phyloP scores from a whole-genome alignment of 768 basidiomycete species.

The Brasilioporus rufonigricans region DNA sequence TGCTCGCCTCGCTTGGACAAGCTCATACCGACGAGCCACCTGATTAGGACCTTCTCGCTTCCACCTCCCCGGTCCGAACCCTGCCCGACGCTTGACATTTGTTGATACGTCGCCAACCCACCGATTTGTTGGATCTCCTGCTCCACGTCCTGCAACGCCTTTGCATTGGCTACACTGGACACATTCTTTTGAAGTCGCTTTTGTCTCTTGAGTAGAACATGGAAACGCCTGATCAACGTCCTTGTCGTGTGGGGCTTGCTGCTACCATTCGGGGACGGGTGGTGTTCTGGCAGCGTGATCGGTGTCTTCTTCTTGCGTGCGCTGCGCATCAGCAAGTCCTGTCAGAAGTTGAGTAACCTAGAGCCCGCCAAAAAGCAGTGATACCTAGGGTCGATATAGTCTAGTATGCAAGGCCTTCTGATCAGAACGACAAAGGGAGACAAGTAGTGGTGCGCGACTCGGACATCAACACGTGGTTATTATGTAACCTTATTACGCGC shows the following conservation, averaged over 20 bases:
- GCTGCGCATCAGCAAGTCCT: conserved; percentile 37
- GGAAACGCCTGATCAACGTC: conserved; percentile 74
- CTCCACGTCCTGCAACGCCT: conserved; percentile 52
- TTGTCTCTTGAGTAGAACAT: conserved; percentile 73
- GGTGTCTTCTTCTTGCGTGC: conserved; percentile 44
- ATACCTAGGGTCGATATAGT: too few relatives aligned
- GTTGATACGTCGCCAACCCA: conserved; percentile 78
- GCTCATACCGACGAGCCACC: conserved; percentile 65
- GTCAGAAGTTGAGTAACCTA: too few relatives aligned
- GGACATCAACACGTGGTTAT: too few relatives aligned
- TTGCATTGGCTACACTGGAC: conserved; percentile 10
- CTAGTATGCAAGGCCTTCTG: too few relatives aligned
- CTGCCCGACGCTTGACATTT: conserved; percentile 81
- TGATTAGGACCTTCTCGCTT: conserved; percentile 75
- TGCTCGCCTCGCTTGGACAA: conserved; percentile 27
- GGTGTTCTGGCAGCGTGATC: conserved; percentile 32
- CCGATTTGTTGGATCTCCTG: conserved; percentile 66
- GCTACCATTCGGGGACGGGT: conserved; percentile 27
- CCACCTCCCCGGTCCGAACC: conserved; percentile 82
- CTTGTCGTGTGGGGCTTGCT: conserved; percentile 62
- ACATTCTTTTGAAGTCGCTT: conserved; percentile 45
- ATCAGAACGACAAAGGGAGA: too few relatives aligned
- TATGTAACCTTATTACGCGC: too few relatives aligned
- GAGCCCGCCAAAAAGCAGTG: neutral
- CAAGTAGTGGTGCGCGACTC: too few relatives aligned